Evolutionary conservation across 208 protist genomes (phyloP).

Genomic region (Trypanosomatidae sp.): DNA sequence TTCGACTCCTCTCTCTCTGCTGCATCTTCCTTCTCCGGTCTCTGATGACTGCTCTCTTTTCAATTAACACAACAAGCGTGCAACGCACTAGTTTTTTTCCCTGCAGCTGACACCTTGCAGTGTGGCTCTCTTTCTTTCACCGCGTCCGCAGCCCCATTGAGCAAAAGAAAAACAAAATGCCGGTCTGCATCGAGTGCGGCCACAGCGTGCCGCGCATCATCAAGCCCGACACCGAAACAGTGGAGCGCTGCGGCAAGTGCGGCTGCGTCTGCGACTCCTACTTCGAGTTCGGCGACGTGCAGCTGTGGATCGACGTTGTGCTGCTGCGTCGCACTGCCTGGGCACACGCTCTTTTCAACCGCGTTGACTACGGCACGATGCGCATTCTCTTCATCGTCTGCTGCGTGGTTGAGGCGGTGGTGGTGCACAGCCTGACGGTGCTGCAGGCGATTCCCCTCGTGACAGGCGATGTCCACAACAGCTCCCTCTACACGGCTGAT

Average conservation of each 20-base stretch:
- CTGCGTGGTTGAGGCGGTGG: conserved; percentile 73
- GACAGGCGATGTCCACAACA: conserved; percentile 2
- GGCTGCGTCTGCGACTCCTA: conserved; percentile 63
- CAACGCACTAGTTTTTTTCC: too few relatives aligned
- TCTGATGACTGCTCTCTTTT: too few relatives aligned
- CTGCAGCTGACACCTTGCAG: not conserved
- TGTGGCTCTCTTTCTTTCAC: conserved; percentile 1
- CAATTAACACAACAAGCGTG: not conserved
- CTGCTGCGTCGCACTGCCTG: conserved; percentile 71
- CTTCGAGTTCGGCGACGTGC: conserved; percentile 71
- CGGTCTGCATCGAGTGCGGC: conserved; percentile 78
- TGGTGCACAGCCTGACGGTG: conserved; percentile 50
- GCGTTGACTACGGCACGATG: conserved; percentile 16
- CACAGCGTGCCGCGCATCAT: conserved; percentile 49
- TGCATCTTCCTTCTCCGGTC: too few relatives aligned
- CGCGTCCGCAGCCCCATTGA: not conserved
- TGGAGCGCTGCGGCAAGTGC: conserved; percentile 69
- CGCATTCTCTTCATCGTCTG: conserved; percentile 35
- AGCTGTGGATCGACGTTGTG: conserved; percentile 73
- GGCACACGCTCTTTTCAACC: conserved; percentile 80
- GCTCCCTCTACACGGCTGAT: conserved; percentile 12
- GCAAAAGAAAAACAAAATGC: too few relatives aligned
- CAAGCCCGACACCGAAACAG: conserved; percentile 63
- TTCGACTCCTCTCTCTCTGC: too few relatives aligned
- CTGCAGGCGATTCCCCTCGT: conserved; percentile 24